phyloP scores from a whole-genome alignment of 345 rosid species.

The Noccaea bulbosa region DNA sequence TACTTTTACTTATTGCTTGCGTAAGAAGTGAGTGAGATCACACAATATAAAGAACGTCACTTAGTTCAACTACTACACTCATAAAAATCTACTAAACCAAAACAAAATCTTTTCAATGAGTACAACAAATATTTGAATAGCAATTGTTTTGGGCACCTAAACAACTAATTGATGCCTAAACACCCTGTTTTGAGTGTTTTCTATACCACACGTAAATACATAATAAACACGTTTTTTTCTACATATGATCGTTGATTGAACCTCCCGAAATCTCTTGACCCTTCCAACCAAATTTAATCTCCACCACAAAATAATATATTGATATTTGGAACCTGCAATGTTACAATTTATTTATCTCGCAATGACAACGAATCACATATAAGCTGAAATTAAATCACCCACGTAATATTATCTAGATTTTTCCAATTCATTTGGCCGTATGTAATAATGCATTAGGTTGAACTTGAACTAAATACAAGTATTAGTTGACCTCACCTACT shows the following conservation, averaged over 20 bases:
- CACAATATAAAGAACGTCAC: slow-evolving; percentile 18
- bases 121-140: neutral
- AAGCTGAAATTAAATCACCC: neutral
- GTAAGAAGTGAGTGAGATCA: slow-evolving; percentile 28
- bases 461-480: slow-evolving; percentile 11
- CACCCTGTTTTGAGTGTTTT: too few relatives aligned
- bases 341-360: neutral
- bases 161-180: slow-evolving; percentile 1
- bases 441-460: slow-evolving; percentile 41
- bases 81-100: neutral
- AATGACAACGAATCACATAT: neutral
- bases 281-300: slow-evolving; percentile 4
- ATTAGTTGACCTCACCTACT: slow-evolving; percentile 31
- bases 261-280: slow-evolving; percentile 28
- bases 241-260: slow-evolving; percentile 16
- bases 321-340: neutral
- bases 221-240: neutral
- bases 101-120: neutral
- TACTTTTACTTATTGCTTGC: slow-evolving; percentile 38
- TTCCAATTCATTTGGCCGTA: slow-evolving; percentile 26
- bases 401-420: neutral
- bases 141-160: neutral
- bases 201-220: neutral
- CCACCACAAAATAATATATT: slow-evolving; percentile 31
- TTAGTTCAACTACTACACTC: slow-evolving; percentile 35